These are phyloP conservation scores for Marasmius oreades DNA, from an alignment of 1,284 basidiomycete genomes.

Conservation along the genomic window DNA sequence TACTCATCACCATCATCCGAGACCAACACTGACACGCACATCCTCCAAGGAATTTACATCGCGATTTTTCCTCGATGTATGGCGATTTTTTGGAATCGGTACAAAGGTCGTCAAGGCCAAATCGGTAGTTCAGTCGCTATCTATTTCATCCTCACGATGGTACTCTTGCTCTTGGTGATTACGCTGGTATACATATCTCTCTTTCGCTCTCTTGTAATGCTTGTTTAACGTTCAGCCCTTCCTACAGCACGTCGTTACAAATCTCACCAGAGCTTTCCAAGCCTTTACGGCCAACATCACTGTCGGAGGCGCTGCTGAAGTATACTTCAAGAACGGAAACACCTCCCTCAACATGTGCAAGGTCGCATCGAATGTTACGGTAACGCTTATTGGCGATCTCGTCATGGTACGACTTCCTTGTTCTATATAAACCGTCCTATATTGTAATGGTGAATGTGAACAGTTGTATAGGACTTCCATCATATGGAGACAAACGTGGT, in stretches of 20 bases:
- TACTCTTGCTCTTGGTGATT: background rate
- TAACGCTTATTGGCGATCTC: constrained; percentile 5
- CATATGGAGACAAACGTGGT: background rate
- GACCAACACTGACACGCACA: background rate
- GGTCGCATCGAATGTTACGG: constrained; percentile 3
- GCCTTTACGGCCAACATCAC: constrained; percentile 5
- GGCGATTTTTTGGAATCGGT: background rate
- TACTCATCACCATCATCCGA: too few relatives aligned
- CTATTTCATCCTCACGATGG: constrained; percentile 3
- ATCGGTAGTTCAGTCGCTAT: background rate
- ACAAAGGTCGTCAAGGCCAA: background rate
- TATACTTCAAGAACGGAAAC: constrained; percentile 1
- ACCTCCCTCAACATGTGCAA: constrained; percentile 2
- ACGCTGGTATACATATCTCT: background rate
- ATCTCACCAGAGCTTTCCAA: constrained; percentile 2
- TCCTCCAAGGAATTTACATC: constrained; percentile 1
- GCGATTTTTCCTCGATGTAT: constrained; percentile 1
- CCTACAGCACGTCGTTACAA: constrained; percentile 4
- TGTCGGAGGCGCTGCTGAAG: background rate
- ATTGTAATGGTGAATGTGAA: background rate
- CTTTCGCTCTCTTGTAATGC: too few relatives aligned
- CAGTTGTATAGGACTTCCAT: constrained; percentile 8
- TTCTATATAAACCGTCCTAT: background rate
- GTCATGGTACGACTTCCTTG: background rate
- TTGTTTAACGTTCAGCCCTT: background rate